Evolutionary conservation across 805 yeast species (phyloP).

Genomic region (Schizosaccharomyces cryophilus): DNA sequence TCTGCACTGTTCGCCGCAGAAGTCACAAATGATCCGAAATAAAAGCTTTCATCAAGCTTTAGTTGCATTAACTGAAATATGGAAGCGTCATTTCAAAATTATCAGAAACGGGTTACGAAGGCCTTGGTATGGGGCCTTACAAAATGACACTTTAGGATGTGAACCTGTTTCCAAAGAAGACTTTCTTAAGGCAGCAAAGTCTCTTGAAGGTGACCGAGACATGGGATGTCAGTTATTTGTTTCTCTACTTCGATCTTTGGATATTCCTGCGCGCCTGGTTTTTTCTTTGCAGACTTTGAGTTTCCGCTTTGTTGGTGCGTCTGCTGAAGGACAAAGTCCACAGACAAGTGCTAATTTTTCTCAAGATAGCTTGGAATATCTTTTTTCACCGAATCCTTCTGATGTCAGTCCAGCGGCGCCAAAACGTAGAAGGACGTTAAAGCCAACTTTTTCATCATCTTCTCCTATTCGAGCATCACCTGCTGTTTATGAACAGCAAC

Average conservation of each 20-base stretch:
- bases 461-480: background rate
- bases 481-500: background rate
- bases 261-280: constrained; percentile 47
- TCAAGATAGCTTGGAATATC: background rate
- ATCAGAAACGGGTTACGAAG: background rate
- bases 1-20: background rate
- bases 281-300: constrained; percentile 52
- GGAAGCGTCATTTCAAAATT: background rate
- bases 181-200: constrained; percentile 5
- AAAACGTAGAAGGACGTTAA: background rate
- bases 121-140: background rate
- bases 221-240: constrained; percentile 73
- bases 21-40: background rate
- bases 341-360: background rate
- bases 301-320: constrained; percentile 42
- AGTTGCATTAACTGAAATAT: background rate
- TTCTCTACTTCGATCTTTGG: constrained; percentile 42
- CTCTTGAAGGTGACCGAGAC: constrained; percentile 40
- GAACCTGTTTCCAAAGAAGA: background rate
- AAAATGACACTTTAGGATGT: background rate
- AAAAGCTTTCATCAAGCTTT: background rate
- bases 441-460: background rate
- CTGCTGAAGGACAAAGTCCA: background rate
- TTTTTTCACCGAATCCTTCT: background rate
- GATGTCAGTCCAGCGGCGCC: background rate